These are phyloP conservation scores for Globisporangium acanthophoron DNA, from an alignment of 352 stramenopile species.

Conservation along the genomic window DNA sequence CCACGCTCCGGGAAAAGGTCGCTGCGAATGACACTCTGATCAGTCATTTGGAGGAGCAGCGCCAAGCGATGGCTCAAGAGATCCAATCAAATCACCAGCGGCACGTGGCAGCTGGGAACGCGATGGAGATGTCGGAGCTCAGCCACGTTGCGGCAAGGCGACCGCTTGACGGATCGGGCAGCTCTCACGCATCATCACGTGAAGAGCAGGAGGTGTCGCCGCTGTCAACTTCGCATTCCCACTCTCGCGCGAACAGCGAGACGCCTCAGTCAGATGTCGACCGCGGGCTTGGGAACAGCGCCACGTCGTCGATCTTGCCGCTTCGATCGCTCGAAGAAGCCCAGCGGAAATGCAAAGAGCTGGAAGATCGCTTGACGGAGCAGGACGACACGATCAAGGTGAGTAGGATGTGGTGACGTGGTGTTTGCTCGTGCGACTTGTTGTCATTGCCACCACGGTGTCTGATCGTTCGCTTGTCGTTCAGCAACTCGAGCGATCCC, in stretches of 20 bases:
- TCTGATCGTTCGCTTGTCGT: neutral
- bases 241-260: conserved; percentile 20
- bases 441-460: neutral
- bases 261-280: conserved; percentile 21
- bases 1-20: conserved; percentile 56
- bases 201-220: conserved; percentile 13
- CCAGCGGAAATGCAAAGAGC: conserved; percentile 67
- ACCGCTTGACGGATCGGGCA: neutral
- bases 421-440: neutral
- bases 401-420: neutral
- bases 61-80: conserved; percentile 67
- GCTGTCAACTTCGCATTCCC: conserved; percentile 10
- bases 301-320: conserved; percentile 47
- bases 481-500: conserved; percentile 77
- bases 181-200: conserved; percentile 1
- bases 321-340: conserved; percentile 60
- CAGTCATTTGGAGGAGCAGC: conserved; percentile 62
- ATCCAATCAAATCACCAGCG: conserved; percentile 57
- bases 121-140: conserved; percentile 67
- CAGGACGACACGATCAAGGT: conserved; percentile 84
- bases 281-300: conserved; percentile 14
- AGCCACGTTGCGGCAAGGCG: conserved; percentile 27
- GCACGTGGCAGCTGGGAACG: conserved; percentile 19
- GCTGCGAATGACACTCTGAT: conserved; percentile 59
- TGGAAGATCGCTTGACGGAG: conserved; percentile 63